Evolutionary conservation across 805 yeast genomes (phyloP).

Genomic region (Middelhovenomyces tepae): DNA sequence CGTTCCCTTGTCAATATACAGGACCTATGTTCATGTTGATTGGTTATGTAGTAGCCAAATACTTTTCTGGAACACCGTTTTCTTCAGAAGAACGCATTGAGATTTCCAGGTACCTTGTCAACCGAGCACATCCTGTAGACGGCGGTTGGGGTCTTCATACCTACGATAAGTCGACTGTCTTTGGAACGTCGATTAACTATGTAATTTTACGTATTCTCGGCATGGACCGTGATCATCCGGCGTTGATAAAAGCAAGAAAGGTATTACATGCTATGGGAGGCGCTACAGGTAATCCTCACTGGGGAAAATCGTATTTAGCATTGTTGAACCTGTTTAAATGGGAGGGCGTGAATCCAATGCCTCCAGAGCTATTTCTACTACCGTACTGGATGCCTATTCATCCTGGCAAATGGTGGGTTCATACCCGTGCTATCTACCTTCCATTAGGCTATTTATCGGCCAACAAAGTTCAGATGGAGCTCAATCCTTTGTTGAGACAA

Average conservation of each 20-base stretch:
- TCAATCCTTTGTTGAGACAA: conserved; percentile 54
- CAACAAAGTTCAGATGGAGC: conserved; percentile 42
- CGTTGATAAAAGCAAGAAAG: conserved; percentile 62
- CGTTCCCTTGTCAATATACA: conserved; percentile 84
- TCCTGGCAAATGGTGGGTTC: conserved; percentile 99
- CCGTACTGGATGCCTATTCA: conserved; percentile 80
- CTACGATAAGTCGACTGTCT: conserved; percentile 87
- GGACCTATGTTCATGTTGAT: conserved; percentile 98
- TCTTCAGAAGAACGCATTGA: conserved; percentile 60
- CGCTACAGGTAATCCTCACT: conserved; percentile 83
- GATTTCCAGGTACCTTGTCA: conserved; percentile 77
- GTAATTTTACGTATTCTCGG: conserved; percentile 77
- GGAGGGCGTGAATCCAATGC: conserved; percentile 98
- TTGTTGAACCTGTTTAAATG: conserved; percentile 73
- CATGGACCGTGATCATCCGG: conserved; percentile 62
- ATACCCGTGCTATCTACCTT: conserved; percentile 82
- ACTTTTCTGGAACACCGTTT: conserved; percentile 59
- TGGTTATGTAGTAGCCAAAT: conserved; percentile 71
- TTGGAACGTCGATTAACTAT: conserved; percentile 87
- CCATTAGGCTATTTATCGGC: conserved; percentile 78
- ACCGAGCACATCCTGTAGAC: conserved; percentile 91
- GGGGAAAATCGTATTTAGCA: conserved; percentile 95
- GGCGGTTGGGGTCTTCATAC: conserved; percentile 99
- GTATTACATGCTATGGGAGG: conserved; percentile 75
- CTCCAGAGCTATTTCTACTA: conserved; percentile 85